Conservation (phyloP, 345 rosid species). For the Turritis glabra region DNA sequence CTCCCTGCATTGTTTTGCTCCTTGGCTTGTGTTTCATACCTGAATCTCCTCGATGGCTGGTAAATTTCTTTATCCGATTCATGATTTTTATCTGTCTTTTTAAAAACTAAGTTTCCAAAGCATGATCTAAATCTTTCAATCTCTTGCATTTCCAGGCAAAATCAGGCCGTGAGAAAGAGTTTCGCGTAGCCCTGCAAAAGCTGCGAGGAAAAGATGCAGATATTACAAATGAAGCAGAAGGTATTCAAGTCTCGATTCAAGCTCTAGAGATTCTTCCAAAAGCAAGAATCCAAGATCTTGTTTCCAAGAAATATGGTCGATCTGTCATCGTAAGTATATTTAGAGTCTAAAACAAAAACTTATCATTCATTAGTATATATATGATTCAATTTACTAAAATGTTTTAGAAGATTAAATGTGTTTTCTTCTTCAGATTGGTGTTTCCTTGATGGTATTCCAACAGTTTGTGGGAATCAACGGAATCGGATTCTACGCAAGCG, state of each 20-base stretch:
- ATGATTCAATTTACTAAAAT: background rate
- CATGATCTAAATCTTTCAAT: background rate
- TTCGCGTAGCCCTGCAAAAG: conserved; percentile 56
- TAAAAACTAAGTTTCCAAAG: background rate
- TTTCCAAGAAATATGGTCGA: conserved; percentile 60
- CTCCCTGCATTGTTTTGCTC: conserved; percentile 71
- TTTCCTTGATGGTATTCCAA: conserved; percentile 84
- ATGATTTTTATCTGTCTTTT: background rate
- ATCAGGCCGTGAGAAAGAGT: conserved; percentile 64
- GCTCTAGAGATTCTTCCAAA: conserved; percentile 66
- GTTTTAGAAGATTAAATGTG: background rate
- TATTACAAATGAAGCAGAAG: conserved; percentile 66
- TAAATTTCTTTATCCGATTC: conserved; percentile 32
- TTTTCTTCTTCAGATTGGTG: conserved; percentile 62
- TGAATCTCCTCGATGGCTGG: conserved; percentile 97
- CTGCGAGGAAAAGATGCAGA: conserved; percentile 74
- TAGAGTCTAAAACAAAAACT: background rate
- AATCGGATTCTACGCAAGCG: conserved; percentile 77
- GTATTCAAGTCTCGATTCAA: conserved; percentile 63
- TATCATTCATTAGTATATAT: background rate
- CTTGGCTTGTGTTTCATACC: conserved; percentile 73
- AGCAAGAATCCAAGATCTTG: conserved; percentile 61
- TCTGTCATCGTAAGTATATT: conserved; percentile 62
- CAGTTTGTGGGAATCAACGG: conserved; percentile 89
- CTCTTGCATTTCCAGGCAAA: conserved; percentile 57